Percentiles rank a stretch among this genome's conserved stretches.
These are phyloP conservation scores for Aspergillus bertholletiae DNA, from an alignment of 495 filamentous ascomycete species.

Conservation along the genomic window DNA sequence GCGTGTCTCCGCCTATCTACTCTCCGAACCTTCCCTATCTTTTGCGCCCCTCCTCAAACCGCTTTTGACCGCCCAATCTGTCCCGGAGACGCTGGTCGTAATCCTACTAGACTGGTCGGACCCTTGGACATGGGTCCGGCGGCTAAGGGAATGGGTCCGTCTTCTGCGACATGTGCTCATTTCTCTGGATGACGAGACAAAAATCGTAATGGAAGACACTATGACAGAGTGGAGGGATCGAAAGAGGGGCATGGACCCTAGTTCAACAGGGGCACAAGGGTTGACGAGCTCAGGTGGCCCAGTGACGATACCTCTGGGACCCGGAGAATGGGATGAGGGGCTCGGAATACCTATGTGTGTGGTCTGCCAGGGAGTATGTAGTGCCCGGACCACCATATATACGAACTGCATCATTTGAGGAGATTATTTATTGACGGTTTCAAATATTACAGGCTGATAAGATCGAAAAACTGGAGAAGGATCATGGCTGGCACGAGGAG, in stretches of 20 bases:
- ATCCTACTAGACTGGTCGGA: conserved; percentile 89
- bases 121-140: conserved; percentile 88
- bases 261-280: conserved; percentile 35
- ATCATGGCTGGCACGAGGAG: conserved; percentile 87
- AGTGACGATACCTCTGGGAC: conserved; percentile 74
- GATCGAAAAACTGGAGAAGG: conserved; percentile 82
- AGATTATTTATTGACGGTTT: conserved; percentile 22
- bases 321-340: conserved; percentile 91
- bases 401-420: not conserved
- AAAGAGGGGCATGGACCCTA: conserved; percentile 41
- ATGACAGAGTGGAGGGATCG: conserved; percentile 60
- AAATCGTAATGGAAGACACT: conserved; percentile 78
- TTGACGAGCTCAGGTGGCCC: conserved; percentile 48
- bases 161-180: conserved; percentile 72
- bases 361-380: conserved; percentile 84
- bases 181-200: conserved; percentile 70
- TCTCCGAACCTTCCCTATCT: conserved; percentile 74
- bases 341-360: conserved; percentile 87
- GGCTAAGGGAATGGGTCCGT: conserved; percentile 83
- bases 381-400: not conserved
- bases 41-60: conserved; percentile 83
- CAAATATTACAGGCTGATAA: conserved; percentile 66
- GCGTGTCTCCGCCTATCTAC: conserved; percentile 85
- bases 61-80: conserved; percentile 78
- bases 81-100: conserved; percentile 83